Conservation (phyloP, 2,329 filamentous ascomycete genomes). For the Botryotinia calthae region DNA sequence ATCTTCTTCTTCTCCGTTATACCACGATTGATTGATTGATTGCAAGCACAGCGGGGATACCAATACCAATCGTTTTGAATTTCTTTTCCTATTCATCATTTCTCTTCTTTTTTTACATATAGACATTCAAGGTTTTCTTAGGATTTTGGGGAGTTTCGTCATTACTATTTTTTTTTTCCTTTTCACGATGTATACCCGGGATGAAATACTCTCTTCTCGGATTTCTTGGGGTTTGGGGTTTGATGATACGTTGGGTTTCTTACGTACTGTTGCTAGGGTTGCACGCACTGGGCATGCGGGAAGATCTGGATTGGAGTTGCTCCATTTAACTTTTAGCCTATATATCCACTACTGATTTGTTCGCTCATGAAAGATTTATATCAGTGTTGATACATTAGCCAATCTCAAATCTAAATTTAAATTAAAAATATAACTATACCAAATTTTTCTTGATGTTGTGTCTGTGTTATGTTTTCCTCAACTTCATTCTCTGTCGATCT, state of each 20-base stretch:
- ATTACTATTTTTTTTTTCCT: not conserved
- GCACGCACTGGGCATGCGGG: slow-evolving; percentile 1
- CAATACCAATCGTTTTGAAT: slow-evolving; percentile 16
- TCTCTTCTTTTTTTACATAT: not conserved
- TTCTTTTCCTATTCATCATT: not conserved
- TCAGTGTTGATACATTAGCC: not conserved
- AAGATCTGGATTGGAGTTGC: slow-evolving; percentile 6
- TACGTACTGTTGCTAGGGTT: not conserved
- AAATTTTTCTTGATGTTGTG: not conserved
- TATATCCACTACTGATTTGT: not conserved
- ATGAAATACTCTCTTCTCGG: not conserved
- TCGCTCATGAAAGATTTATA: not conserved
- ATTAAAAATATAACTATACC: not conserved
- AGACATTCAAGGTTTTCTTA: not conserved
- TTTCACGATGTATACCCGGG: not conserved
- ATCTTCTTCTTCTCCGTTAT: not conserved
- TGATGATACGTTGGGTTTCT: not conserved
- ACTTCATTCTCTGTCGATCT: not conserved
- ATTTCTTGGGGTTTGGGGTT: not conserved
- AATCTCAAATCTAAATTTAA: not conserved
- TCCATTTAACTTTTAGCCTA: slow-evolving; percentile 5
- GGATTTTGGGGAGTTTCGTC: not conserved
- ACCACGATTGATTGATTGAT: slow-evolving; percentile 17
- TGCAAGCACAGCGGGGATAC: slow-evolving; percentile 18
- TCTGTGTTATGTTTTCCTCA: not conserved